Evolutionary conservation across 257 asterid species (phyloP), one percentile per base, ranked within the genome.

Genomic region (Orobanche coerulescens): DNA sequence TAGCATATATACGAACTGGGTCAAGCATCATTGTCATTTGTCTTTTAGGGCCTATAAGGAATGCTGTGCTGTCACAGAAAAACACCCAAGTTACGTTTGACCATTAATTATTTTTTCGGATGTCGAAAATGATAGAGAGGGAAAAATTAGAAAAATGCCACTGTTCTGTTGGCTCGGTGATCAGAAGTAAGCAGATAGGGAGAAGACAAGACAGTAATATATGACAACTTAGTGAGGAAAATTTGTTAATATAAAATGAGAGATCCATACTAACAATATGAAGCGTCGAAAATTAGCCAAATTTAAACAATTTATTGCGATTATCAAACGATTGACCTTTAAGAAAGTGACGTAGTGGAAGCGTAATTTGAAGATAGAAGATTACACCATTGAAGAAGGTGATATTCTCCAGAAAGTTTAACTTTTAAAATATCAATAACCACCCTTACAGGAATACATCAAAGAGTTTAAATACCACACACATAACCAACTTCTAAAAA

Each of bases 1-100:
- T 86, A 34, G 98, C 98, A 82, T 84, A 88, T 62, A 92, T 84
- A 40, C 98, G 94, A 56, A 73, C 94, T 61, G 95, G 95, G 72
- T 92, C 98, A 59, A 92, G 88, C 98, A 92, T 92, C 98, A 92
- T 83, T 16, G 97, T 76, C 65, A 77, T 79, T 80, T 92, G 98
- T 71, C 97, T 76, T 82, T 84, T 86, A 69, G 98, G 97, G 68
- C 98, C 98, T 68, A 92, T 88, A 40, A 92, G 96, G 71, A 92
- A 92, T 66, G 82, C 95, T 88, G 98, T 92, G 95, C 98, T 92
- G 98, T 81, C 89, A 82, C 79, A 73, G 54, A 66, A 68, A 79
- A 70, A 36, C 50, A 44, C 58, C 58, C 36, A 49, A 64, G 44
- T 83, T 69, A 78, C 70, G 70, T 52, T 58, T 22, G 42, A 61